These are phyloP conservation scores for Tricholoma saponaceum DNA, from an alignment of 768 basidiomycete species.

Conservation along the genomic window DNA sequence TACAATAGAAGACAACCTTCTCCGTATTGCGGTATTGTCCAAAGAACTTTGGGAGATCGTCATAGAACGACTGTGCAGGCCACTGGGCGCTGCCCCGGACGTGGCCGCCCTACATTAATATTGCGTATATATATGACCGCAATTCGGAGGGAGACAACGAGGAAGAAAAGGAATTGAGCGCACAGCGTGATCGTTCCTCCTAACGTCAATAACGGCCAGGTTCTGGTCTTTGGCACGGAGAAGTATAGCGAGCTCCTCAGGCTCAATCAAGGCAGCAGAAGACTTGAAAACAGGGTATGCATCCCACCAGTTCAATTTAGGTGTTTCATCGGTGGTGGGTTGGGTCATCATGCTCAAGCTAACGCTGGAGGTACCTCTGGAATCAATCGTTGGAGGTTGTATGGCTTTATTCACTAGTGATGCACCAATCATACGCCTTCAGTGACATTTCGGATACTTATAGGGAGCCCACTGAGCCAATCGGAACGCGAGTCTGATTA, in stretches of 20 bases:
- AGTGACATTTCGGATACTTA: not conserved
- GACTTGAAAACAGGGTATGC: slow-evolving; percentile 42
- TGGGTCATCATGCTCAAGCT: not conserved
- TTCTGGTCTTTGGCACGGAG: slow-evolving; percentile 18
- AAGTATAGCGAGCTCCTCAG: slow-evolving; percentile 34
- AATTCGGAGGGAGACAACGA: not conserved
- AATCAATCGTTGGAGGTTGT: too few species aligned
- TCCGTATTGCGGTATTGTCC: slow-evolving; percentile 33
- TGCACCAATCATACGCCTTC: too few species aligned
- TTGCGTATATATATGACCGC: not conserved
- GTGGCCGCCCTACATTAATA: slow-evolving; percentile 51
- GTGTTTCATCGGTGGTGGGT: not conserved
- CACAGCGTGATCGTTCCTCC: slow-evolving; percentile 43
- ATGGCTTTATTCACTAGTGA: not conserved
- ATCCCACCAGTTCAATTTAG: slow-evolving; percentile 41
- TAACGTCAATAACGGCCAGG: slow-evolving; percentile 48
- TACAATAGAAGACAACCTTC: slow-evolving; percentile 52
- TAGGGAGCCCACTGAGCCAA: too few species aligned
- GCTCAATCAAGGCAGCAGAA: slow-evolving; percentile 25
- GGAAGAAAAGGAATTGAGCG: slow-evolving; percentile 11
- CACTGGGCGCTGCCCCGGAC: slow-evolving; percentile 46
- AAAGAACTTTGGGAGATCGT: slow-evolving; percentile 37
- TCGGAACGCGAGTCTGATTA: too few species aligned
- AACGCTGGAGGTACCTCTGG: not conserved
- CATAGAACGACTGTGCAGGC: slow-evolving; percentile 48